Evolutionary conservation across 257 asterid species (phyloP), one percentile per base, ranked within the genome.

Genomic region (Nicotiana sylvestris): DNA sequence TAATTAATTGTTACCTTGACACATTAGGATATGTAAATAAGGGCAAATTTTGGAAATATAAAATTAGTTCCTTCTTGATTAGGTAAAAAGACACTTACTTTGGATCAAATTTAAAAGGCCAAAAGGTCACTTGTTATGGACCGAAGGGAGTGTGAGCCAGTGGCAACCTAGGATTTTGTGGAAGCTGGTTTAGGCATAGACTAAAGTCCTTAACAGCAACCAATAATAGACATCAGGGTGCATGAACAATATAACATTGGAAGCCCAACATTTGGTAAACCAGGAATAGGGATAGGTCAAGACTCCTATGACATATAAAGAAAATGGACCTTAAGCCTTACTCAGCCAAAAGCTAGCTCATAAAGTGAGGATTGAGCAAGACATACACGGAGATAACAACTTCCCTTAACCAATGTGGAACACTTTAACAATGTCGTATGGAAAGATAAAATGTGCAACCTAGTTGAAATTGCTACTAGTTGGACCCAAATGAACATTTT

Each of bases 261-360:
- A 68, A 27, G 77, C 77, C 77, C 39, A 68, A 68, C 30, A 68
- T 37, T 68, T 68, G 77, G 12, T 11, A 68, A 66, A 68, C 77
- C 55, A 1, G 43, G 15, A 68, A 68, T 3, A 18, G 32, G 56
- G 55, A 18, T n/a, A 2, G 17, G 39, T 35, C 76, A 25, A 43
- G 9, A 27, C 53, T 18, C 15, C 2, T 17, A 67, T 67, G 35
- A 13, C 29, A 67, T 3, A 2, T 21, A 67, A 35, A 35, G 53
- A 67, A 67, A 67, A 67, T 67, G 55, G 27, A 35, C 55, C 76
- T 67, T 11, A 35, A 35, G 30, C 55, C 16, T 67, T 33, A 18
- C 15, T 25, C 29, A 67, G 35, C 76, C 76, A 35, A 17, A 56
- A 35, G 16, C 55, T 17, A 33, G 12, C 55, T 16, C 53, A 33